Percentiles rank a stretch among this genome's conserved stretches.
phyloP scores from a whole-genome alignment of 2,329 filamentous ascomycete genomes.

The Pseudonectria buxi region DNA sequence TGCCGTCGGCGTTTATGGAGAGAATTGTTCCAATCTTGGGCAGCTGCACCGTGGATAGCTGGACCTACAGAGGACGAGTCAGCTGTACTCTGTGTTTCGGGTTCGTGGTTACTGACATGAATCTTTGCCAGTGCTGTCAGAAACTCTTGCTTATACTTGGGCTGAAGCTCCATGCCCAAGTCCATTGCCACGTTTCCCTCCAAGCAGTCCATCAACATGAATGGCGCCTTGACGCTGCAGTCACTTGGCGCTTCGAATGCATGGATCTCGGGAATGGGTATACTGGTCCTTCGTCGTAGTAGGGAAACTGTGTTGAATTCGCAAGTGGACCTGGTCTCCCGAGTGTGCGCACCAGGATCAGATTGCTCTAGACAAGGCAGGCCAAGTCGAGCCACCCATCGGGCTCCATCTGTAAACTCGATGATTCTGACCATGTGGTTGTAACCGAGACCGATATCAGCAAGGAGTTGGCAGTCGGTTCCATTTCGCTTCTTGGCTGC shows the following conservation, averaged over 20 bases:
- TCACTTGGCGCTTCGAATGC: slow-evolving; percentile 1
- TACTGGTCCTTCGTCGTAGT: slow-evolving; percentile 2
- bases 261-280: slow-evolving; percentile 3
- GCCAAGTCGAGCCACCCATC: slow-evolving; percentile 2
- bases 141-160: slow-evolving; percentile 1
- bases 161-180: slow-evolving; percentile 4
- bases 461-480: slow-evolving; percentile 2
- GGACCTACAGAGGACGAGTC: slow-evolving; percentile 1
- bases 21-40: slow-evolving; percentile 4
- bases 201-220: slow-evolving; percentile 6
- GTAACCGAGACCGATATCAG: slow-evolving; percentile 4
- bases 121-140: slow-evolving; percentile 1
- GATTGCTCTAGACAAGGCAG: slow-evolving; percentile 1
- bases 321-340: neutral
- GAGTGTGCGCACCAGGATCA: neutral
- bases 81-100: neutral
- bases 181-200: slow-evolving; percentile 6
- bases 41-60: slow-evolving; percentile 2
- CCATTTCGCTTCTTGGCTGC: slow-evolving; percentile 1
- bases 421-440: slow-evolving; percentile 7
- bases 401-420: slow-evolving; percentile 3
- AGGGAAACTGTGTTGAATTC: slow-evolving; percentile 5
- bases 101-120: slow-evolving; percentile 1
- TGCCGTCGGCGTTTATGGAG: slow-evolving; percentile 3
- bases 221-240: slow-evolving; percentile 3